Base-by-base conservation (phyloP, 2,329 filamentous ascomycete genomes). In the Nemania diffusa region DNA sequence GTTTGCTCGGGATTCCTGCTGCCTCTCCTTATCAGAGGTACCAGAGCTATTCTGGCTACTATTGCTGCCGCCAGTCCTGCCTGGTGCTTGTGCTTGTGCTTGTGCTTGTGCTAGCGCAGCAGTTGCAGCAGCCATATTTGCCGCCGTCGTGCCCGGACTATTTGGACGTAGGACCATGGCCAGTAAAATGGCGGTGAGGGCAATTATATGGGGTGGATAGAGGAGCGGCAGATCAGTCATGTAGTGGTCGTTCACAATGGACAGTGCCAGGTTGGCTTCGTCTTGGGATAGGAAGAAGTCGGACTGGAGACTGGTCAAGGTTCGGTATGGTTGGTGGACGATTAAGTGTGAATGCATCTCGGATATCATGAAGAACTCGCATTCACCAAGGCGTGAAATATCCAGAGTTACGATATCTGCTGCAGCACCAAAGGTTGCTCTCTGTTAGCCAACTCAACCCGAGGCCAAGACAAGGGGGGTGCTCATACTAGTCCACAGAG, bases 271-370 rank as follows among this genome's bases (percentile, higher is more conserved):
- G 52, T 88, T 86, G 29, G 89, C 84, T 76, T 97, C 94, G 69
- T 97, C 94, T 64, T 89, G 87, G n/a, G 87, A 88, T 50, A 97
- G 84, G 53, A 84, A 83, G 65, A 97, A 86, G 65, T 92, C 88
- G 59, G 84, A 82, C 71, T 92, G 90, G 50, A 97, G 83, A 50
- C 90, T 89, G 4, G 87, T 87, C 32, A 97, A 83, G 46, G 91
- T 93, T 61, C 93, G 92, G 80, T 97, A 97, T 0, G 94, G 94
- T 76, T 97, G 93, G 79, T 97, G 92, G 20, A 97, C 84, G 76
- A 97, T 97, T 72, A 97, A 87, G 73, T 97, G 92, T 4, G 92
- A 94, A 79, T 88, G 91, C 88, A 97, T 92, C 77, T 97, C 94
- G 27, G 92, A 94, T 74, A 97, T 97, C 64, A 97, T 85, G 65